Evolutionary conservation across 805 yeast genomes (phyloP), one percentile per base, ranked within the genome.

Genomic region (Ogataea polymorpha): DNA sequence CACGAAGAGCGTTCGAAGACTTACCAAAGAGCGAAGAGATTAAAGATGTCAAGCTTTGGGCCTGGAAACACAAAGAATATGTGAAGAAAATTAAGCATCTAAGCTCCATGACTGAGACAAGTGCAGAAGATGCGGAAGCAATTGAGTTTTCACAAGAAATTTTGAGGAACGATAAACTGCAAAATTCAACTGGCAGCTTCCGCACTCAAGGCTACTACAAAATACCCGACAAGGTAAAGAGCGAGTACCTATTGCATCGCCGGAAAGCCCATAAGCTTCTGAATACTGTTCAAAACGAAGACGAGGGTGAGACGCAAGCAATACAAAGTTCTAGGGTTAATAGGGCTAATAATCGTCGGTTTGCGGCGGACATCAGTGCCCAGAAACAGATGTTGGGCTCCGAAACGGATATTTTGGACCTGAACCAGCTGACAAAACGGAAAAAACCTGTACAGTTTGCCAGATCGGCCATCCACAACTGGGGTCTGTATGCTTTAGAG

Each of bases 361-460:
- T 86, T 56, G 96, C 86, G 4, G 96, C 93, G 18, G 96, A 86
- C 59, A 82, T 88, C 30, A 84, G 82, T 54, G 87, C 90, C 1
- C 90, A 84, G 50, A 79, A 78, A 51, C 86, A 81, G 49, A 76
- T 80, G 53, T 73, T 86, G 51, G 93, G 93, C 30, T 72, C 87
- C 2, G 95, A 86, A 53, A 80, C 86, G 1, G 97, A 88, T 54
- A 74, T 86, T 5, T 67, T 90, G 51, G 82, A 86, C 32, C 74
- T 88, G 65, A 91, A 90, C 59, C 95, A 91, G 48, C 74, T 91
- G 53, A 86, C 87, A 50, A 89, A 87, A 58, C 75, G 97, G 48
- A 86, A 84, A 62, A 91, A 91, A 56, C 96, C 96, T 0, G 97
- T 91, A 7, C 83, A 93, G n/a, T 90, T 90, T 70, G 97, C 97